Evolutionary conservation across 768 basidiomycete species (phyloP), one percentile per base, ranked within the genome.

Genomic region (Leccinellum rugosiceps): DNA sequence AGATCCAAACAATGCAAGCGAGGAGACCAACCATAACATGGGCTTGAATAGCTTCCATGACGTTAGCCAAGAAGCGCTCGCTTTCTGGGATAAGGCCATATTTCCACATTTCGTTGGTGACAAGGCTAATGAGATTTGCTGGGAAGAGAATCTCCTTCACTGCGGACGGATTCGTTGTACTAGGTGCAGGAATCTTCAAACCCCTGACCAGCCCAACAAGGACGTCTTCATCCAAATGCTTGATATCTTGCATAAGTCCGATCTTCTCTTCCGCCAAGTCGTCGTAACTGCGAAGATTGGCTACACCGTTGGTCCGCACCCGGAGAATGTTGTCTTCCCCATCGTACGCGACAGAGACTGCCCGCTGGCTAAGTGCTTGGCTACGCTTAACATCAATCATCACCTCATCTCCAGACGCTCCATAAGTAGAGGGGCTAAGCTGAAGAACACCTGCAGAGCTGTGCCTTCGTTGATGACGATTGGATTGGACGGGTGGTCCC

Each of bases 51-150:
- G 88, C 90, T 73, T 98, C 95, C 96, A 98, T 98, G 55, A 98
- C 92, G 70, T 96, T 98, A 34, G 97, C 97, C 57, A 99, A 78
- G 83, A 99, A 98, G 49, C 95, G 82, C 74, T 98, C 97, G 76
- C 94, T 96, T 74, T 99, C 97, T 15, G 86, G 81, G 63, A 98
- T 98, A 63, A 99, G 84, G 50, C 95, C 94, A 67, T 96, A 94
- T 75, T 97, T 98, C 97, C 97, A 98, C 97, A 99, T 99, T 75
- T 98, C 97, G 73, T 99, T 99, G n/a, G 94, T 96, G 63, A 97
- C 88, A 48, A 98, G 77, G 69, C 91, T 93, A 74, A 99, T 98
- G 58, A 99, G 83, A 72, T 98, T 98, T 25, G 97, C 95, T 11
- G 97, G 97, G 87, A 99, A 99, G 43, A 99, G 80, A 53, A 99